A percentile compares a stretch with the other conserved stretches of the same genome.
Conservation (phyloP, 257 asterid genomes). For the Cinchona pubescens region DNA sequence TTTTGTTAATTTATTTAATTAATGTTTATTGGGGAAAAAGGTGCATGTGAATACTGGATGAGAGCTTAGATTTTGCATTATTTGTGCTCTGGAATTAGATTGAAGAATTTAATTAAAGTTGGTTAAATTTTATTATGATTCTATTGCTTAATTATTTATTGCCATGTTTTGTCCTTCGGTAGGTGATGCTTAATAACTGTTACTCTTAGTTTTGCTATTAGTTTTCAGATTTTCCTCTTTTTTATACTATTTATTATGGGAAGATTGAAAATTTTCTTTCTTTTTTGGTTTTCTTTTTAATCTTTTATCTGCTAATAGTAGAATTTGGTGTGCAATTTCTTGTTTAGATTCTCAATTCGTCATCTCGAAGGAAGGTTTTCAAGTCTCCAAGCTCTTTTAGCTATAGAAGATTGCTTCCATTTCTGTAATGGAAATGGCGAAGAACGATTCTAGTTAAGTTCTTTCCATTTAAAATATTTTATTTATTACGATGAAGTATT, state of each 20-base stretch:
- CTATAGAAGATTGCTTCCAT: conserved; percentile 78
- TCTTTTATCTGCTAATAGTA: background rate
- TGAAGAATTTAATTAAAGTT: background rate
- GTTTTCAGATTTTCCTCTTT: background rate
- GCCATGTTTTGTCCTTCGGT: background rate
- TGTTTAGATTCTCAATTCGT: conserved; percentile 38
- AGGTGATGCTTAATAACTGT: background rate
- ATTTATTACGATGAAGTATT: background rate
- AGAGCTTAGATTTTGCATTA: background rate
- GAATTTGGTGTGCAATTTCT: background rate
- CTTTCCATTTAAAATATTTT: background rate
- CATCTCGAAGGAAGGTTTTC: conserved; percentile 44
- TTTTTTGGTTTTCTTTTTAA: background rate
- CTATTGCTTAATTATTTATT: background rate
- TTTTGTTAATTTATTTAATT: background rate
- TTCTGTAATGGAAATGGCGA: conserved; percentile 44
- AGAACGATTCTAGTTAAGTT: conserved; percentile 48
- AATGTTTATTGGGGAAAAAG: background rate
- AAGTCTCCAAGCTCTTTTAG: conserved; percentile 57
- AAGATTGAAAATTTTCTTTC: background rate
- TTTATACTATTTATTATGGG: no score
- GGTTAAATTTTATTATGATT: background rate
- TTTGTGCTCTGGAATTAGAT: background rate
- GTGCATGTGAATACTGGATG: background rate
- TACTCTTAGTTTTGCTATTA: background rate